Base-by-base conservation (phyloP, 2,329 filamentous ascomycete species). In the Ophiocordyceps camponoti-saundersi region DNA sequence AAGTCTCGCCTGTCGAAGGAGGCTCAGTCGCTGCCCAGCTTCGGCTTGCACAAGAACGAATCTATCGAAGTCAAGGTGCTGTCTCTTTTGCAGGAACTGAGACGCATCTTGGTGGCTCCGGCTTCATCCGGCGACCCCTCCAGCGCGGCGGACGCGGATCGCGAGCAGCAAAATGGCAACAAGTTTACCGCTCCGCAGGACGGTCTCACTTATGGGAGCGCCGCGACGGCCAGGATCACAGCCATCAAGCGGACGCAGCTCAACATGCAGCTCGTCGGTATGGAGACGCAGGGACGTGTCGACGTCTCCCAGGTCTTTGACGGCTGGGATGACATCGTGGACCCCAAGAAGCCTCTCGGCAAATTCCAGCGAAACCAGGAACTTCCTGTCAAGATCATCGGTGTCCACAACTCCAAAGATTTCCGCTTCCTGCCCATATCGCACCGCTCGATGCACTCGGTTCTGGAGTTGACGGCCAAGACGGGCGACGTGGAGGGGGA, bases 241-340 rank as follows among this genome's bases (percentile, higher is more conserved):
- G 86, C 86, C 0, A 69, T 95, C 58, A 95, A 94, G 63, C 81
- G 82, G 44, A 95, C 90, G 0, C 92, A 98, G 60, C 69, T 96
- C 47, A 96, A 96, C 54, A 87, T 98, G 6, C 78, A 85, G 53
- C 72, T 96, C 45, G 82, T 86, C 42, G 86, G 93, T 57, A 61
- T 52, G 34, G 55, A 64, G 16, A 72, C 94, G 10, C 85, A 93
- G 59, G 92, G 90, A n/a, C 85, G 92, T 18, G 80, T 98, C 49
- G 90, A 95, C 58, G 77, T 92, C 6, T 93, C 92, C 1, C 87
- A 96, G 60, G 66, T 89, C 13, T 98, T 94, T 60, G 85, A 95
- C 60, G 72, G 71, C 12, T 95, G 84, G 82, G 83, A 93, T 44
- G 81, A 90, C 42, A 92, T 98, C 56, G 72, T 78, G 48, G 79